Evolutionary conservation across 1,284 basidiomycete species (phyloP).

Genomic region (Ganoderma meredithae): DNA sequence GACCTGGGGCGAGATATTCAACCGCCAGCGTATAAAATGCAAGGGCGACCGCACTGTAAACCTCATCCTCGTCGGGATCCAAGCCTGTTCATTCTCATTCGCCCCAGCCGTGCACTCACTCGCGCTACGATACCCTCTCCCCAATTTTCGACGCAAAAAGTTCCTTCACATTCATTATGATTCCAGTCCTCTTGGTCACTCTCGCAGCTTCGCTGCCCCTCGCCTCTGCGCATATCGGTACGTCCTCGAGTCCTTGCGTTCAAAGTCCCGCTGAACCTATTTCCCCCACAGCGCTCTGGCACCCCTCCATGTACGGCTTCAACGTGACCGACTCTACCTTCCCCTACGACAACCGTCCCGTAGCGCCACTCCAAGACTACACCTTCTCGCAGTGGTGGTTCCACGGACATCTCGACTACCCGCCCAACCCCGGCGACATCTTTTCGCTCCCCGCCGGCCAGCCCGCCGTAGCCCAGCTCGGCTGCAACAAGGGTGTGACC

Average conservation of each 20-base stretch:
- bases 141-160: conserved; percentile 4
- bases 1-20: neutral
- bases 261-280: neutral
- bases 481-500: conserved; percentile 66
- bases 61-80: neutral
- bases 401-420: conserved; percentile 66
- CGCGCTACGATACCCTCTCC: neutral
- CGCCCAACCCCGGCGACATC: conserved; percentile 62
- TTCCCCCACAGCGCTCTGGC: conserved; percentile 40
- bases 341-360: conserved; percentile 51
- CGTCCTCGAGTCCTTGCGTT: conserved; percentile 6
- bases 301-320: conserved; percentile 57
- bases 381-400: conserved; percentile 79
- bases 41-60: neutral
- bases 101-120: neutral
- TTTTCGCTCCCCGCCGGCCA: conserved; percentile 66
- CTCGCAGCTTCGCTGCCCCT: conserved; percentile 36
- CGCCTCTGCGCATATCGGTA: conserved; percentile 37
- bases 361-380: conserved; percentile 48
- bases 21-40: neutral
- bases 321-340: conserved; percentile 63
- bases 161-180: conserved; percentile 20
- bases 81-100: neutral
- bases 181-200: conserved; percentile 25
- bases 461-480: conserved; percentile 60